phyloP scores from a whole-genome alignment of 2,329 filamentous ascomycete species.

The Neofusicoccum parvum region DNA sequence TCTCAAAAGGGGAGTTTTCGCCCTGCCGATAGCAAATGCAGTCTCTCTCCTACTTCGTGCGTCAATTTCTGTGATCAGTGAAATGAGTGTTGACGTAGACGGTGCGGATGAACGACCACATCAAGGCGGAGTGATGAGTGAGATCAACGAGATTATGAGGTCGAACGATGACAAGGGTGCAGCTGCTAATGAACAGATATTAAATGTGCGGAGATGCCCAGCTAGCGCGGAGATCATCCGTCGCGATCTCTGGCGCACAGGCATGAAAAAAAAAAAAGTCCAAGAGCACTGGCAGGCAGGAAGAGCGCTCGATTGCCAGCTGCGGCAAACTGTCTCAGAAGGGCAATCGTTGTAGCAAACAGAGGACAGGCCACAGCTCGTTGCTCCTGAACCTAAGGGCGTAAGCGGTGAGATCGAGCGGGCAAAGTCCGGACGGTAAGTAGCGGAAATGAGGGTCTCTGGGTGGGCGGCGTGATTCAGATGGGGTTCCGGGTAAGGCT shows the following conservation, averaged over 20 bases:
- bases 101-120: not conserved
- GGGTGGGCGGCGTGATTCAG: not conserved
- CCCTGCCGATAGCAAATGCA: not conserved
- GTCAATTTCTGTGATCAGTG: not conserved
- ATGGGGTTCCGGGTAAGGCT: slow-evolving; percentile 12
- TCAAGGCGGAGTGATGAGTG: no score
- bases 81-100: not conserved
- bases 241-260: not conserved
- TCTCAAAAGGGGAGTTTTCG: not conserved
- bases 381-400: no score
- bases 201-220: slow-evolving; percentile 2
- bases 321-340: no score
- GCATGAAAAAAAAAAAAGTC: not conserved
- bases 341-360: no score
- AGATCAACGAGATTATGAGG: no score
- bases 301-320: no score
- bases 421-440: not conserved
- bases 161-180: not conserved
- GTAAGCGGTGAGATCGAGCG: not conserved
- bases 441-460: not conserved
- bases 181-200: not conserved
- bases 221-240: slow-evolving; percentile 10
- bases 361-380: no score
- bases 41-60: not conserved
- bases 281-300: no score